Percentiles rank a stretch among this genome's conserved stretches.
Conservation (phyloP, 2,329 filamentous ascomycete species). For the Claviceps sp. region DNA sequence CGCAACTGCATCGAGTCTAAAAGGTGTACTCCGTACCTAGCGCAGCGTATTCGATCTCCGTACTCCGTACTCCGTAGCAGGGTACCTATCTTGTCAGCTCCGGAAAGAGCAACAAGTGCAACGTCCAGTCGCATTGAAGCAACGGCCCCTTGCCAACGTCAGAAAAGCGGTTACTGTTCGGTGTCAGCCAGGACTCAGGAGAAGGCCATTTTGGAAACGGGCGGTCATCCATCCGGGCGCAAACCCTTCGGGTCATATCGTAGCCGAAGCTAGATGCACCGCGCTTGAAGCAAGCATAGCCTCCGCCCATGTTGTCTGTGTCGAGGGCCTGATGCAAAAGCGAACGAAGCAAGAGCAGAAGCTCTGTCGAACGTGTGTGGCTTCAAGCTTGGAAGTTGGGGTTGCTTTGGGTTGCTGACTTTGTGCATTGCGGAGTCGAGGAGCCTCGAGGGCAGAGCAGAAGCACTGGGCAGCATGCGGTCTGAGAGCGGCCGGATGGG, state of each 20-base stretch:
- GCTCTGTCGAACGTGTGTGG: too few relatives aligned
- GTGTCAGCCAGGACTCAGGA: neutral
- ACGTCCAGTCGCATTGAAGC: constrained; percentile 1
- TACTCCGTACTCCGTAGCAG: too few relatives aligned
- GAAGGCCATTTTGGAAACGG: neutral
- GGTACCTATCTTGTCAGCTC: constrained; percentile 1
- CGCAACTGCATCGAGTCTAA: constrained; percentile 1
- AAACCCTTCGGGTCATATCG: neutral
- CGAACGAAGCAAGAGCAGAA: too few relatives aligned
- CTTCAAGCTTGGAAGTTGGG: too few relatives aligned
- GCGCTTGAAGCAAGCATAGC: too few relatives aligned
- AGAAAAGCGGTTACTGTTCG: neutral
- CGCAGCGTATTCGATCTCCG: constrained; percentile 1
- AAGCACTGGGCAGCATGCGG: neutral
- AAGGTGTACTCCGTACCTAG: neutral
- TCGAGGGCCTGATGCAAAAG: too few relatives aligned
- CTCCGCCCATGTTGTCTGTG: too few relatives aligned
- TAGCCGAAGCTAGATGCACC: neutral
- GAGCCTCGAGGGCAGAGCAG: too few relatives aligned
- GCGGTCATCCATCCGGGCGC: neutral
- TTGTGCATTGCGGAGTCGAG: too few relatives aligned
- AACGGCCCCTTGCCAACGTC: neutral
- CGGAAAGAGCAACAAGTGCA: constrained; percentile 1
- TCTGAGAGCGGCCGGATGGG: neutral
- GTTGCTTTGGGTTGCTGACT: neutral